These are phyloP conservation scores for Geotrichum aggregatum DNA, from an alignment of 1,139 yeast genomes.

Conservation along the genomic window DNA sequence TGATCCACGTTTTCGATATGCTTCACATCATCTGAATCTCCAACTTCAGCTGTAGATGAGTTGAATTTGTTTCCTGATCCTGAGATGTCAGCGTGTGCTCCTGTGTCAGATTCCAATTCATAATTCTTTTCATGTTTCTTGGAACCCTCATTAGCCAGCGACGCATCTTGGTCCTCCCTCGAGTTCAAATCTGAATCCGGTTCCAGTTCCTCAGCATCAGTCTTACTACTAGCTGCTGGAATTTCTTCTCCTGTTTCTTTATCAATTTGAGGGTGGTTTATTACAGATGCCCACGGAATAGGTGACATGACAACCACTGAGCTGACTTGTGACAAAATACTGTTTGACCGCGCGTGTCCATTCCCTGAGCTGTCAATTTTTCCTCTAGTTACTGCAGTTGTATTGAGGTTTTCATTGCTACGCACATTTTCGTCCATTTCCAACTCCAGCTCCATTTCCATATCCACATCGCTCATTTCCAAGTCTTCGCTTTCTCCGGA, in stretches of 20 bases:
- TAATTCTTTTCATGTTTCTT: neutral
- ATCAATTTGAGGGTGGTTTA: neutral
- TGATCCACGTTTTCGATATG: no score
- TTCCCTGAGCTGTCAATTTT: neutral
- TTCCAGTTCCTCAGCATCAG: neutral
- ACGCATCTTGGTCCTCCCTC: no score
- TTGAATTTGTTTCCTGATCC: no score
- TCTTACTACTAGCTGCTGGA: neutral
- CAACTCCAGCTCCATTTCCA: neutral
- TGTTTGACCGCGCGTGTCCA: slow-evolving; percentile 1
- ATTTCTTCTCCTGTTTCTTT: neutral
- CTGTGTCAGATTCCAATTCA: no score
- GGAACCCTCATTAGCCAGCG: neutral
- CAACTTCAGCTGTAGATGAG: no score
- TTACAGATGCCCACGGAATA: slow-evolving; percentile 18
- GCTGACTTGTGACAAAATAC: slow-evolving; percentile 10
- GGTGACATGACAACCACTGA: slow-evolving; percentile 22
- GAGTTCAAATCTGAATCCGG: no score
- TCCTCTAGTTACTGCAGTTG: no score
- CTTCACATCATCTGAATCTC: no score
- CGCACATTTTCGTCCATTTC: no score
- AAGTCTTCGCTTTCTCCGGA: no score
- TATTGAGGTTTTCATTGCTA: neutral
- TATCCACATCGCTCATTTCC: neutral
- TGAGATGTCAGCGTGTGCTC: no score